Evolutionary conservation across 306 rosid species (phyloP).

Genomic region (Acacia melanoxylon): DNA sequence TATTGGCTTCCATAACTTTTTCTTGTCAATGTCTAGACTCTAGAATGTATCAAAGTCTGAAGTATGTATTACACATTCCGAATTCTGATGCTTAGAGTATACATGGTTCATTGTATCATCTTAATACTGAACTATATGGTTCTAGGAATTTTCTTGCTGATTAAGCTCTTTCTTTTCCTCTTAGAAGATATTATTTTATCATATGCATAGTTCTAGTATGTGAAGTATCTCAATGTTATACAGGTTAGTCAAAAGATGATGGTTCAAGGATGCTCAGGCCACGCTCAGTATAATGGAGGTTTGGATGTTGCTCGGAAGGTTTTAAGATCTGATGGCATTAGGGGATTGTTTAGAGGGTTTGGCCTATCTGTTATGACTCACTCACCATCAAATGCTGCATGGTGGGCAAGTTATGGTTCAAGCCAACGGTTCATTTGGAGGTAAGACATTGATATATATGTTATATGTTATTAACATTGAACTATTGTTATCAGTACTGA

Average conservation of each 20-base stretch:
- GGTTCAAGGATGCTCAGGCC: slow-evolving; percentile 97
- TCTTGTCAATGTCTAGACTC: not conserved
- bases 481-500: not conserved
- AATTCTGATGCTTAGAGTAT: not conserved
- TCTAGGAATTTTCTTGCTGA: slow-evolving; percentile 2
- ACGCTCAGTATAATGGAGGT: slow-evolving; percentile 78
- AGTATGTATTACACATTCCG: not conserved
- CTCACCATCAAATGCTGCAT: slow-evolving; percentile 92
- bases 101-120: not conserved
- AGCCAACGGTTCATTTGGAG: slow-evolving; percentile 96
- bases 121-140: not conserved
- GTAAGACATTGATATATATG: slow-evolving; percentile 50
- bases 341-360: slow-evolving; percentile 91
- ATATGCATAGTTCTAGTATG: slow-evolving; percentile 10
- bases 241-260: slow-evolving; percentile 96
- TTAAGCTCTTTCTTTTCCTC: slow-evolving; percentile 20
- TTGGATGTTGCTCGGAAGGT: slow-evolving; percentile 82
- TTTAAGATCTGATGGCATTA: slow-evolving; percentile 65
- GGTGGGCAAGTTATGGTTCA: slow-evolving; percentile 99
- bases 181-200: slow-evolving; percentile 6
- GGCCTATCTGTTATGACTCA: slow-evolving; percentile 90
- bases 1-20: slow-evolving; percentile 1
- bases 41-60: not conserved
- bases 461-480: slow-evolving; percentile 23
- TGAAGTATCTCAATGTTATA: slow-evolving; percentile 28